Percentiles rank a stretch among this genome's conserved stretches.
These are phyloP conservation scores for Candida insectorum DNA, from an alignment of 805 yeast genomes.

Conservation along the genomic window DNA sequence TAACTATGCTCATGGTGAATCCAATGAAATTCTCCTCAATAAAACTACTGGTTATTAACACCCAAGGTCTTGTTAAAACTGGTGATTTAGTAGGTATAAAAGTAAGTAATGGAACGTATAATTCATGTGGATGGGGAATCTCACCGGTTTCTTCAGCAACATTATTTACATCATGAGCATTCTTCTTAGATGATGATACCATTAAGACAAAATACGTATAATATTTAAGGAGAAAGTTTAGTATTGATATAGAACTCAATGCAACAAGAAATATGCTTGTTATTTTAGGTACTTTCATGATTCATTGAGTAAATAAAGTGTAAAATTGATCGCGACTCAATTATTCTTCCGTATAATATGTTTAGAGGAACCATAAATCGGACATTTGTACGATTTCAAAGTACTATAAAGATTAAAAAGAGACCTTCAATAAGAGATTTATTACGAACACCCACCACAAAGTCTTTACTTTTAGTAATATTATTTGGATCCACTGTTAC, in stretches of 20 bases:
- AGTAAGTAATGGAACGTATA: constrained; percentile 49
- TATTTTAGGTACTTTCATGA: constrained; percentile 32
- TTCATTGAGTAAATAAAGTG: neutral
- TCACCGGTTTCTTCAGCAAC: constrained; percentile 32
- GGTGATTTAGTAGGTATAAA: constrained; percentile 45
- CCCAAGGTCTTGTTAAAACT: constrained; percentile 46
- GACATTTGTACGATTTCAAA: constrained; percentile 2
- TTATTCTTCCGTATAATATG: neutral
- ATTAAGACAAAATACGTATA: constrained; percentile 35
- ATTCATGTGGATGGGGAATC: constrained; percentile 42
- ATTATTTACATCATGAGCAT: constrained; percentile 18
- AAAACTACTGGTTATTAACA: constrained; percentile 43
- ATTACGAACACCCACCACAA: constrained; percentile 32
- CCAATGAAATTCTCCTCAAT: constrained; percentile 44
- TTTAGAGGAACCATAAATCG: neutral
- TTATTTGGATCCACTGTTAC: constrained; percentile 45
- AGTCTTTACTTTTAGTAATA: constrained; percentile 34
- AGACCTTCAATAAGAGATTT: constrained; percentile 25
- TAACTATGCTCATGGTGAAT: constrained; percentile 30
- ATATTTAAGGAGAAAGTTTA: constrained; percentile 33
- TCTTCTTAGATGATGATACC: constrained; percentile 25
- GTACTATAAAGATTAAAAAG: constrained; percentile 4
- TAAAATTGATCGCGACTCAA: neutral
- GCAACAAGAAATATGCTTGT: constrained; percentile 33
- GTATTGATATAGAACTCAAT: constrained; percentile 26